Conservation (phyloP, 2,329 filamentous ascomycete species). For the Neofusicoccum laricinum region DNA sequence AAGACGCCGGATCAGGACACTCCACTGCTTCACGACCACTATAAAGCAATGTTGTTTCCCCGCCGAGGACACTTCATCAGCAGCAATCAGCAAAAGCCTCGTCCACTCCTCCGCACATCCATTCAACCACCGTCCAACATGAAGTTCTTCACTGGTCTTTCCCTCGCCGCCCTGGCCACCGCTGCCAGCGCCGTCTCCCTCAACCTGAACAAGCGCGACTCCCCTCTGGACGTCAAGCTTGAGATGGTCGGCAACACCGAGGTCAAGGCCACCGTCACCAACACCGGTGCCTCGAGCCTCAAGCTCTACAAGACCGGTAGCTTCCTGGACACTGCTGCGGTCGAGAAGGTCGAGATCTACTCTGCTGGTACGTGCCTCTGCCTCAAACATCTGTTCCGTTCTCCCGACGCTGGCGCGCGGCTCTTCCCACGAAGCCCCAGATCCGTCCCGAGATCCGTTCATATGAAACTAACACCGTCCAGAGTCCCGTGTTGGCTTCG, state of each 20-base stretch:
- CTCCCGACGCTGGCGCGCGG: neutral
- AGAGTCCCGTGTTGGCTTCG: conserved; percentile 49
- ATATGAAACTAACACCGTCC: neutral
- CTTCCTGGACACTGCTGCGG: conserved; percentile 50
- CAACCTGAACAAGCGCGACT: neutral
- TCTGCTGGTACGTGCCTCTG: conserved; percentile 41
- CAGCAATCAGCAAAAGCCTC: conserved; percentile 2
- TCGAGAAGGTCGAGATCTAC: conserved; percentile 54
- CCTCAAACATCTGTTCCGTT: neutral
- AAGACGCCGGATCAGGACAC: conserved; percentile 4
- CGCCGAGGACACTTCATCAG: neutral
- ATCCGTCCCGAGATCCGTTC: too few relatives aligned
- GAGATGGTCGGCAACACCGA: conserved; percentile 48
- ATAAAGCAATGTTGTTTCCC: neutral
- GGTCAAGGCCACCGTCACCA: conserved; percentile 54
- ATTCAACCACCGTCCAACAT: neutral
- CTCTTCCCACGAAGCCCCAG: neutral
- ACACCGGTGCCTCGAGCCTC: conserved; percentile 49
- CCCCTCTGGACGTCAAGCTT: neutral
- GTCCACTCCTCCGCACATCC: neutral
- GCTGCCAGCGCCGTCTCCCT: neutral
- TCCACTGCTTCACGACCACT: neutral
- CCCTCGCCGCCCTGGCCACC: neutral
- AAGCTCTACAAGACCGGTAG: conserved; percentile 54
- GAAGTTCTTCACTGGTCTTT: neutral